phyloP scores from a whole-genome alignment of 2,329 filamentous ascomycete genomes.

The Acarospora socialis region DNA sequence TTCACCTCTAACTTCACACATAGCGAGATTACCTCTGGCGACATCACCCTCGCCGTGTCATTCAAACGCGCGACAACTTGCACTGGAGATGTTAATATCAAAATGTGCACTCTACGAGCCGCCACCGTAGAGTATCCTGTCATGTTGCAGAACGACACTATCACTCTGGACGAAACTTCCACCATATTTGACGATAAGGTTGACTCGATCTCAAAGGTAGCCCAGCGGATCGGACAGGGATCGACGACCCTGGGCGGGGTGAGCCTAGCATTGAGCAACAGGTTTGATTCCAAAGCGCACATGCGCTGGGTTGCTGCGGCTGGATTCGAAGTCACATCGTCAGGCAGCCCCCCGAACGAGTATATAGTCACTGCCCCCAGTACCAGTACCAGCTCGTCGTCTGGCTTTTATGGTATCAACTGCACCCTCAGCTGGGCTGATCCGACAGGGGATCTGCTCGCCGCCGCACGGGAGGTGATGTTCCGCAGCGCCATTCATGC shows the following conservation, averaged over 20 bases:
- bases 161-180: constrained; percentile 7
- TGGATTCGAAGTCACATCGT: constrained; percentile 6
- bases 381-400: neutral
- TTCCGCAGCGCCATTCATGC: constrained; percentile 9
- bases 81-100: constrained; percentile 8
- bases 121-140: constrained; percentile 11
- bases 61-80: constrained; percentile 8
- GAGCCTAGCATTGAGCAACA: constrained; percentile 8
- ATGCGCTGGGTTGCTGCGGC: constrained; percentile 9
- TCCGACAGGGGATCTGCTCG: constrained; percentile 9
- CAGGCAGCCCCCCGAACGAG: constrained; percentile 2
- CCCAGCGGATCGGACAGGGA: neutral
- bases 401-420: too few relatives aligned
- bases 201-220: neutral
- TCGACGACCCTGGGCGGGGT: constrained; percentile 8
- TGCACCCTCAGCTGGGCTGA: constrained; percentile 8
- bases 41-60: constrained; percentile 3
- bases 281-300: constrained; percentile 4
- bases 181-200: constrained; percentile 11
- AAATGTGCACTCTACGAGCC: constrained; percentile 9
- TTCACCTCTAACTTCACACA: constrained; percentile 3
- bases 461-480: constrained; percentile 9
- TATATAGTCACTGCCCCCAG: constrained; percentile 2
- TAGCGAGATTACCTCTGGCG: neutral
- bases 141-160: constrained; percentile 7